Evolutionary conservation across 495 filamentous ascomycete species (phyloP).

Genomic region (Penicillium herquei): DNA sequence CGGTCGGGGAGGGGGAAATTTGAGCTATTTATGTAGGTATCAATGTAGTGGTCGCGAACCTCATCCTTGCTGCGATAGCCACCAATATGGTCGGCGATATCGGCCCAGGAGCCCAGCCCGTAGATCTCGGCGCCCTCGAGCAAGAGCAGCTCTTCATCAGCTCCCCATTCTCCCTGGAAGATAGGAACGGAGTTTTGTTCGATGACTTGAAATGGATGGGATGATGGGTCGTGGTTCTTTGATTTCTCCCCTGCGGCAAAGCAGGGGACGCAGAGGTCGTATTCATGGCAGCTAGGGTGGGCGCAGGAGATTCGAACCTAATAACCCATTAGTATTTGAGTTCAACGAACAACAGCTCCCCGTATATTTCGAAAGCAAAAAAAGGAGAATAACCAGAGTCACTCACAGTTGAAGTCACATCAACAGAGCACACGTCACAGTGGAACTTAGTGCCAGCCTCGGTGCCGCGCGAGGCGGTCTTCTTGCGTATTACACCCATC

Average conservation of each 20-base stretch:
- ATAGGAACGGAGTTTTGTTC: slow-evolving; percentile 98
- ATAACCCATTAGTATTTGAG: slow-evolving; percentile 2
- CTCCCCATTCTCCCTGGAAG: slow-evolving; percentile 92
- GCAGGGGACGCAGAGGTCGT: slow-evolving; percentile 95
- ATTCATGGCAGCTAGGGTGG: slow-evolving; percentile 78
- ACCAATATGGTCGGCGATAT: slow-evolving; percentile 97
- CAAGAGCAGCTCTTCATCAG: slow-evolving; percentile 90
- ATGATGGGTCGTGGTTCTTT: slow-evolving; percentile 76
- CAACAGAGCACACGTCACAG: slow-evolving; percentile 91
- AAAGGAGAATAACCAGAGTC: too few relatives aligned
- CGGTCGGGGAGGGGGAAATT: slow-evolving; percentile 83
- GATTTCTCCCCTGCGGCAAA: slow-evolving; percentile 78
- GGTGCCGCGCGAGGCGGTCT: slow-evolving; percentile 81
- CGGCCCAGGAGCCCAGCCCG: slow-evolving; percentile 93
- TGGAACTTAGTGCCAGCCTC: slow-evolving; percentile 94
- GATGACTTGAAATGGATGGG: slow-evolving; percentile 88
- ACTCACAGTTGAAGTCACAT: slow-evolving; percentile 91
- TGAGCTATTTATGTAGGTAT: slow-evolving; percentile 78
- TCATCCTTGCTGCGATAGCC: slow-evolving; percentile 93
- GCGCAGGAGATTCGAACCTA: slow-evolving; percentile 95
- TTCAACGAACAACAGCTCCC: neutral
- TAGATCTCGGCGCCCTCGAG: slow-evolving; percentile 98
- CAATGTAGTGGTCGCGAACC: slow-evolving; percentile 87
- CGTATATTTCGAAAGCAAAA: too few relatives aligned
- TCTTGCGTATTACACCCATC: slow-evolving; percentile 98